Conservation (phyloP, 805 yeast genomes). For the Myxozyma lipomycoides region DNA sequence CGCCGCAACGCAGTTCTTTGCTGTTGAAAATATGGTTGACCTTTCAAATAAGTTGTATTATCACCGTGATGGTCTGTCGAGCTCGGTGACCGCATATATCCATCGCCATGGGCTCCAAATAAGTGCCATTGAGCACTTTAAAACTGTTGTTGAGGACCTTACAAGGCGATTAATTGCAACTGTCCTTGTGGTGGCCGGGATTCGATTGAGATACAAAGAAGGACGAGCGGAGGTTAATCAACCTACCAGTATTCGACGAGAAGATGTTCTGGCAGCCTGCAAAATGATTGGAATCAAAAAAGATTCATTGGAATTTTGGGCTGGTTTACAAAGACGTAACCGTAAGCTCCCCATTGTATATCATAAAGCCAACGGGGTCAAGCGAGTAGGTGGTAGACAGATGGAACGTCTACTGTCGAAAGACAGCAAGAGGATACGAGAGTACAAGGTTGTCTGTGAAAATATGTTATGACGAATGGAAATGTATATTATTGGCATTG, state of each 20-base stretch:
- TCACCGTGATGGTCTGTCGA: constrained; percentile 6
- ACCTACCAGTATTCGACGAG: neutral
- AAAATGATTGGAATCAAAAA: constrained; percentile 8
- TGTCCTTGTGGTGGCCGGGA: constrained; percentile 7
- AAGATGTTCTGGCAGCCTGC: constrained; percentile 18
- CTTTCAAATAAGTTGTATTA: constrained; percentile 16
- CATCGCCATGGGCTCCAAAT: constrained; percentile 9
- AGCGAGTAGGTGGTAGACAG: neutral
- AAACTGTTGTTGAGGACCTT: constrained; percentile 6
- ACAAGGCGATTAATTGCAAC: constrained; percentile 17
- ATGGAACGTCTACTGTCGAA: neutral
- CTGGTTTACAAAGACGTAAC: constrained; percentile 2
- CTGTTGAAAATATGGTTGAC: constrained; percentile 14
- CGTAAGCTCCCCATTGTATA: neutral
- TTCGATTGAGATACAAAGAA: constrained; percentile 15
- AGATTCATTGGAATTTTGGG: constrained; percentile 4
- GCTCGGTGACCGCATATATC: neutral
- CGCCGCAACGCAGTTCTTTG: constrained; percentile 6
- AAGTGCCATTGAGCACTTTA: constrained; percentile 8
- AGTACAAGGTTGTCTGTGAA: neutral
- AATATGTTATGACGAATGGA: neutral
- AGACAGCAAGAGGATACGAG: neutral
- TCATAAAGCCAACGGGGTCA: neutral
- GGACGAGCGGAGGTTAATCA: constrained; percentile 1
- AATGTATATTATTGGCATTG: neutral